phyloP scores from a whole-genome alignment of 176 grass and related monocot species.

The Oryza glaberrima region DNA sequence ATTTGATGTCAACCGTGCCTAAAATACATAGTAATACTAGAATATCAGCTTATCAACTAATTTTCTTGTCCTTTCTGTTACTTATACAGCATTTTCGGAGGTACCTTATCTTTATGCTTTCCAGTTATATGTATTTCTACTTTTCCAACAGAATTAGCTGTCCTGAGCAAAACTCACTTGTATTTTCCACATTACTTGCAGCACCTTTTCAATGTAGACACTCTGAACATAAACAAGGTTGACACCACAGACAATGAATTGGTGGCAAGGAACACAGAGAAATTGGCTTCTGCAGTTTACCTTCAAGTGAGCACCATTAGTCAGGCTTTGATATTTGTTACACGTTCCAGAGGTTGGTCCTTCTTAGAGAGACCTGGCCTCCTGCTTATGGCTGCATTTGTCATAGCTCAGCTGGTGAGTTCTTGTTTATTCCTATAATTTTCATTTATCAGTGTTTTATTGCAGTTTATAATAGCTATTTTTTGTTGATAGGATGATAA shows the following conservation, averaged over 20 bases:
- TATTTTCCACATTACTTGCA: conserved; percentile 36
- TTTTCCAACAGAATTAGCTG: neutral
- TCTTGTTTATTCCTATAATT: neutral
- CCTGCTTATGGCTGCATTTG: conserved; percentile 61
- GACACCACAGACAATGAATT: neutral
- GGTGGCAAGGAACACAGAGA: conserved; percentile 36
- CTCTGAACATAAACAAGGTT: conserved; percentile 38
- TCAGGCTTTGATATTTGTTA: conserved; percentile 79
- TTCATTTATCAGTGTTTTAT: neutral
- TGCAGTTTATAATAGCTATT: neutral
- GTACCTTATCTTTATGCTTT: neutral
- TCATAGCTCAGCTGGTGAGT: conserved; percentile 65
- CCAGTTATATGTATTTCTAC: neutral
- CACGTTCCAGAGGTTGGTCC: conserved; percentile 72
- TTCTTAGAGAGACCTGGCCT: conserved; percentile 64
- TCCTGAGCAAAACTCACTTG: neutral
- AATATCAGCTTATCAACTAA: neutral
- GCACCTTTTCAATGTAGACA: conserved; percentile 49
- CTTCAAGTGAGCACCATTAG: conserved; percentile 88
- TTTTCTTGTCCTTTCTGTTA: neutral
- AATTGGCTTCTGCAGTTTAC: conserved; percentile 63
- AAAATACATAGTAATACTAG: neutral
- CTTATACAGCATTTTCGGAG: neutral
- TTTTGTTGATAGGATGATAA: too few species aligned
- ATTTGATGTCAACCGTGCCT: neutral